Evolutionary conservation across 2,329 filamentous ascomycete species (phyloP).

Genomic region (Apiospora pterosperma): DNA sequence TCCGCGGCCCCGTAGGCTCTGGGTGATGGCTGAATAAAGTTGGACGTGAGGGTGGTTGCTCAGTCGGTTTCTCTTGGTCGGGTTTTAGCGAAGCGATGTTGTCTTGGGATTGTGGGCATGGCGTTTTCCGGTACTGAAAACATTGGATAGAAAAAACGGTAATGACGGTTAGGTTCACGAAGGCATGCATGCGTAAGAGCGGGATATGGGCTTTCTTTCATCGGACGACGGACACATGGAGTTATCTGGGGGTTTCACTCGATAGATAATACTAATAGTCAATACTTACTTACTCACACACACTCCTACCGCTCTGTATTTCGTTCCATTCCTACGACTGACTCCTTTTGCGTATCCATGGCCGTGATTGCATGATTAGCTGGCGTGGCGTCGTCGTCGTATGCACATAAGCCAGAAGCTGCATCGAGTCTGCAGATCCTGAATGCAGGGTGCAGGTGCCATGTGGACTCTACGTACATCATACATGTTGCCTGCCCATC

Average conservation of each 20-base stretch:
- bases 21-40: no score
- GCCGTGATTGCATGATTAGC: neutral
- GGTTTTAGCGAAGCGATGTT: neutral
- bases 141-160: neutral
- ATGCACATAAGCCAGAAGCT: conserved; percentile 2
- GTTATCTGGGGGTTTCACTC: neutral
- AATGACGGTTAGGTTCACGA: neutral
- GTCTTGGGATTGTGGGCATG: neutral
- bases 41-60: no score
- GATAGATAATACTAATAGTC: neutral
- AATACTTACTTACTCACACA: neutral
- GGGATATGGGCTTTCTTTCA: neutral
- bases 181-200: neutral
- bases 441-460: neutral
- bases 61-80: neutral
- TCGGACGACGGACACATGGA: neutral
- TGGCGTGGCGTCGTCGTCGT: neutral
- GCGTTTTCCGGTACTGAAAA: neutral
- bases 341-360: neutral
- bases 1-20: neutral
- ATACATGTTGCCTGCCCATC: neutral
- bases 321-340: neutral
- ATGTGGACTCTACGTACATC: neutral
- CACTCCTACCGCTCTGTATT: neutral
- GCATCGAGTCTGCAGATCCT: neutral